Percentiles rank a stretch among this genome's conserved stretches.
phyloP scores from a whole-genome alignment of 1,284 basidiomycete species.

The Tremellales sp. region DNA sequence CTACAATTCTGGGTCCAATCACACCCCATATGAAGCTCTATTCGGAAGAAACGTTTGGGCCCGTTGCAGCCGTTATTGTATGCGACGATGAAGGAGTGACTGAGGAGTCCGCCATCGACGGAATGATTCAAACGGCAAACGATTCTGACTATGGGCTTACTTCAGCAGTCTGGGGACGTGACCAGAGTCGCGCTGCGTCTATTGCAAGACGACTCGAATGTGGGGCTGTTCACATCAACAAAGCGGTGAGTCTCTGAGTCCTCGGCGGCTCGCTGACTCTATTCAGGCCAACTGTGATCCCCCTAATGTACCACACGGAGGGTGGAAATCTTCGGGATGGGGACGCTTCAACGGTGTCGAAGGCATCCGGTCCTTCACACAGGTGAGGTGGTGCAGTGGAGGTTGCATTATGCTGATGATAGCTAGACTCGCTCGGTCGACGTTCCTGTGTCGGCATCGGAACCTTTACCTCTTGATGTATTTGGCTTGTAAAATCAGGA shows the following conservation, averaged over 20 bases:
- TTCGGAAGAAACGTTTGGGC: slow-evolving; percentile 61
- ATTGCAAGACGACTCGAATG: slow-evolving; percentile 53
- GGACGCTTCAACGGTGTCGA: slow-evolving; percentile 33
- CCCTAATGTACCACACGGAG: slow-evolving; percentile 17
- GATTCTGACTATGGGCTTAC: slow-evolving; percentile 57
- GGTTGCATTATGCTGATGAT: too few relatives aligned
- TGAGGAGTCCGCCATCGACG: slow-evolving; percentile 46
- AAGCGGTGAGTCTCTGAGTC: slow-evolving; percentile 9
- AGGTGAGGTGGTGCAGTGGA: too few relatives aligned
- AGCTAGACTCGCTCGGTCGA: too few relatives aligned
- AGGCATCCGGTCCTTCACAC: slow-evolving; percentile 22
- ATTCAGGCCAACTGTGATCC: slow-evolving; percentile 10
- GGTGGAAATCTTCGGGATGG: slow-evolving; percentile 27
- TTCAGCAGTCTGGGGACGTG: slow-evolving; percentile 57
- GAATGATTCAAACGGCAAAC: slow-evolving; percentile 53
- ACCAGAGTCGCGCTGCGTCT: slow-evolving; percentile 53
- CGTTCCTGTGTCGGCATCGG: too few relatives aligned
- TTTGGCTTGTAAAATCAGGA: too few relatives aligned
- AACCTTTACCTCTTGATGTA: too few relatives aligned
- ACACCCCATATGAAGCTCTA: slow-evolving; percentile 56
- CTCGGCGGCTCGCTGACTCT: not conserved
- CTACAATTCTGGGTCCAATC: slow-evolving; percentile 56
- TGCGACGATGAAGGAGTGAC: slow-evolving; percentile 11
- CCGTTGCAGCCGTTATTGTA: slow-evolving; percentile 48
- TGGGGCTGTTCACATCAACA: slow-evolving; percentile 25